Evolutionary conservation across 2,329 filamentous ascomycete genomes (phyloP).

Genomic region (Sarocladium oryzae): DNA sequence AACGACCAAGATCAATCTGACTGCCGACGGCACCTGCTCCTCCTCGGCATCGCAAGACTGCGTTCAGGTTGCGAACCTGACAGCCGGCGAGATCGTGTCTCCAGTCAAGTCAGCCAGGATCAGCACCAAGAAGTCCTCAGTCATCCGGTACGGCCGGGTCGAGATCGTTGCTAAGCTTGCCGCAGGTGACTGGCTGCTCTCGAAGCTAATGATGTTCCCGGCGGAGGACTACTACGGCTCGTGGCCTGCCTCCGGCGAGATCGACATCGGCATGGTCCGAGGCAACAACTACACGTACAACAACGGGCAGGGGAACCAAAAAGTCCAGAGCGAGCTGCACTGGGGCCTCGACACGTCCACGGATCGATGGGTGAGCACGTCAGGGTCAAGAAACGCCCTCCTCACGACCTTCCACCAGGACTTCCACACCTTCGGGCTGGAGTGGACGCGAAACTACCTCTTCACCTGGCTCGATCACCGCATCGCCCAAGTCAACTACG

Average conservation of each 20-base stretch:
- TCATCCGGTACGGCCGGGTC: conserved; percentile 41
- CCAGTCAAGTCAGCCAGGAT: conserved; percentile 43
- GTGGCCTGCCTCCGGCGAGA: conserved; percentile 47
- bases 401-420: conserved; percentile 23
- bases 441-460: conserved; percentile 47
- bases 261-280: conserved; percentile 44
- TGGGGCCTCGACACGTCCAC: conserved; percentile 29
- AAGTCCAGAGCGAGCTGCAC: conserved; percentile 38
- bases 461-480: conserved; percentile 46
- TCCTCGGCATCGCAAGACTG: not conserved
- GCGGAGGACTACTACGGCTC: conserved; percentile 37
- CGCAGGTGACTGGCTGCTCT: conserved; percentile 49
- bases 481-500: conserved; percentile 15
- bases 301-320: conserved; percentile 31
- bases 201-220: conserved; percentile 46
- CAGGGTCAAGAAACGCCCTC: not conserved
- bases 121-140: conserved; percentile 36
- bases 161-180: conserved; percentile 49
- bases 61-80: conserved; percentile 16
- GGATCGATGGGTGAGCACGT: not conserved
- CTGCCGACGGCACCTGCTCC: conserved; percentile 8
- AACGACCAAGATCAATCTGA: conserved; percentile 36
- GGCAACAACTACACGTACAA: conserved; percentile 36
- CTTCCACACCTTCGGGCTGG: conserved; percentile 46
- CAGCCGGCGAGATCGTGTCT: conserved; percentile 35